Evolutionary conservation across 202 grass and related monocot genomes (phyloP).

Genomic region (Cymbopogon flexuosus): DNA sequence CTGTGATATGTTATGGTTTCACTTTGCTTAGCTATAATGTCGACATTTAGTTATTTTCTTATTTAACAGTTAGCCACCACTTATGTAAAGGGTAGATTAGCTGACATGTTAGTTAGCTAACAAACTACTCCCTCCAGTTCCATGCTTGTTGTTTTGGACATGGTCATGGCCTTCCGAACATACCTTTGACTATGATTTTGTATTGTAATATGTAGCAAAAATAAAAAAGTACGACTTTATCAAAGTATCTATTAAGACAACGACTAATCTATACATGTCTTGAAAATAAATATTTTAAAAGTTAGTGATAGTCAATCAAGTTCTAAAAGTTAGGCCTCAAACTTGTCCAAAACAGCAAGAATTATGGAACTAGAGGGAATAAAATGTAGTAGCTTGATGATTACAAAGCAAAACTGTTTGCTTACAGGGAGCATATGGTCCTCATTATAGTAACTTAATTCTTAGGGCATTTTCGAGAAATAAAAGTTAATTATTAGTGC

Average conservation of each 20-base stretch:
- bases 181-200: not conserved
- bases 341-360: not conserved
- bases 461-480: not conserved
- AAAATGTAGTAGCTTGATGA: slow-evolving; percentile 5
- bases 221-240: not conserved
- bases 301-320: not conserved
- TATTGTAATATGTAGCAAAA: not conserved
- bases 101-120: slow-evolving; percentile 1
- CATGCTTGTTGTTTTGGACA: not conserved
- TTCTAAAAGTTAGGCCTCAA: not conserved
- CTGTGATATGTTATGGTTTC: slow-evolving; percentile 17
- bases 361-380: not conserved
- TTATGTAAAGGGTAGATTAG: not conserved
- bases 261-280: not conserved
- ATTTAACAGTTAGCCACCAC: not conserved
- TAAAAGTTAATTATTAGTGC: not conserved
- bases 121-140: not conserved
- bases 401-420: slow-evolving; percentile 6
- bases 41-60: slow-evolving; percentile 9
- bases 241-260: not conserved
- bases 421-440: not conserved
- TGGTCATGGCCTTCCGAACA: not conserved
- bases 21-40: slow-evolving; percentile 15
- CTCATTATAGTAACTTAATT: not conserved
- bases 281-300: not conserved